Evolutionary conservation across 2,329 filamentous ascomycete genomes (phyloP), one percentile per base, ranked within the genome.

Genomic region (Ceratocystis colombiana): DNA sequence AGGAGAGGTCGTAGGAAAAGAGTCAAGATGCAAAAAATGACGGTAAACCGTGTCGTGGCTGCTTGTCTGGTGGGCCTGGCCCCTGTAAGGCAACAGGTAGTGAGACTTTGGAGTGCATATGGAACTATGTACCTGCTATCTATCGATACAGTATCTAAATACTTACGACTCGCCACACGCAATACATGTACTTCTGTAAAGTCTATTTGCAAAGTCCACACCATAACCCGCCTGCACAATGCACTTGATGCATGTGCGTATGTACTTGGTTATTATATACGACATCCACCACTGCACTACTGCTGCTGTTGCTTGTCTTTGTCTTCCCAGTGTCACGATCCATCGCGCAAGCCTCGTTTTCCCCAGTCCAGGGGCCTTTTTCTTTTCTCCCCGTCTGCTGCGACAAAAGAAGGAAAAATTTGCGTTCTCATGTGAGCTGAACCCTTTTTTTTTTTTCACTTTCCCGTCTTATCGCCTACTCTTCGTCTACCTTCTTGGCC

Each of bases 311-410:
- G 48, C 22, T 53, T 53, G 48, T 53, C 48, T 25, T 53, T 25
- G 28, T 30, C 28, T 28, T 37, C 55, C 7, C 17, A n/a, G 25
- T 59, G 55, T 37, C 28, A 59, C 28, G 55, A 59, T 59, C 55
- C 55, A 59, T 59, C 17, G 17, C n/a, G 53, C 28, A 59, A 59
- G 55, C 55, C 55, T 59, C 55, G 55, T 59, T 59, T 59, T 37
- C 25, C 12, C 5, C 15, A 28, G 37, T 41, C n/a, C 59, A 20
- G 33, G 45, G 22, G 20, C 12, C 3, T 48, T 59, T 61, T 64
- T 20, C 10, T 37, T 53, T 55, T 64, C 53, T 64, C 17, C 12
- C 33, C 37, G 5, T 63, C 10, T 28, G 12, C 37, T 41, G 1
- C 37, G 3, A 15, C 37, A 41, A 41, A 41, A 41, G 33, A 41